Evolutionary conservation across 495 filamentous ascomycete genomes (phyloP).

Genomic region (Aspergillus heteromorphus): DNA sequence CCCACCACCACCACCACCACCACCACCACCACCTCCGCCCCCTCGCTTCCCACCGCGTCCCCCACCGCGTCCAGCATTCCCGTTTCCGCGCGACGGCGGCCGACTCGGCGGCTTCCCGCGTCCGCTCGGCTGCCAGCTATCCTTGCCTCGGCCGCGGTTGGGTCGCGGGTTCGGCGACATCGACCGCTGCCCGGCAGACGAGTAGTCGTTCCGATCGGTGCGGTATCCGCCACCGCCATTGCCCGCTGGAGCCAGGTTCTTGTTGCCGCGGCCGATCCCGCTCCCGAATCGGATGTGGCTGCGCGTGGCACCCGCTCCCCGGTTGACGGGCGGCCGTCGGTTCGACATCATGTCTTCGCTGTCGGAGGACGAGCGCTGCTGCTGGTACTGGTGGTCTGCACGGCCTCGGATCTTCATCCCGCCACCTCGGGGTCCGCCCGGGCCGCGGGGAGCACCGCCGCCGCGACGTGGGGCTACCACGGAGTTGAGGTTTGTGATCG

Average conservation of each 20-base stretch:
- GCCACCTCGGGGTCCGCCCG: constrained; percentile 10
- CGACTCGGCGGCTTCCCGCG: constrained; percentile 12
- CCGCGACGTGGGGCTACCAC: constrained; percentile 11
- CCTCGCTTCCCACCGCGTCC: constrained; percentile 15
- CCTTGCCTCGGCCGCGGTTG: constrained; percentile 12
- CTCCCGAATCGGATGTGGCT: constrained; percentile 26
- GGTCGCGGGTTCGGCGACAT: constrained; percentile 19
- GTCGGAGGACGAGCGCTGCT: constrained; percentile 18
- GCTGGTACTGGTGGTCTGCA: constrained; percentile 17
- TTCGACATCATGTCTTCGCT: constrained; percentile 28
- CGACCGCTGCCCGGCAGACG: constrained; percentile 21
- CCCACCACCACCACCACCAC: constrained; percentile 16
- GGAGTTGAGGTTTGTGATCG: constrained; percentile 34
- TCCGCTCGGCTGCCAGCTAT: constrained; percentile 18
- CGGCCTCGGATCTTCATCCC: constrained; percentile 25
- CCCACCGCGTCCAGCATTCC: constrained; percentile 4
- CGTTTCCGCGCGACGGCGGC: not conserved
- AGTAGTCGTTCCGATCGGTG: constrained; percentile 16
- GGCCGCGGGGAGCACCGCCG: constrained; percentile 1
- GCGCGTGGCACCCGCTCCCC: constrained; percentile 19
- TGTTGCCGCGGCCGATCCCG: constrained; percentile 17
- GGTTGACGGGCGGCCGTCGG: constrained; percentile 14
- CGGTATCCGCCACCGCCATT: too few species aligned
- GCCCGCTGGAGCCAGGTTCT: constrained; percentile 12
- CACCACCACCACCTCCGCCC: constrained; percentile 16